These are phyloP conservation scores for Vicia sativa DNA, from an alignment of 306 rosid species.

Conservation along the genomic window DNA sequence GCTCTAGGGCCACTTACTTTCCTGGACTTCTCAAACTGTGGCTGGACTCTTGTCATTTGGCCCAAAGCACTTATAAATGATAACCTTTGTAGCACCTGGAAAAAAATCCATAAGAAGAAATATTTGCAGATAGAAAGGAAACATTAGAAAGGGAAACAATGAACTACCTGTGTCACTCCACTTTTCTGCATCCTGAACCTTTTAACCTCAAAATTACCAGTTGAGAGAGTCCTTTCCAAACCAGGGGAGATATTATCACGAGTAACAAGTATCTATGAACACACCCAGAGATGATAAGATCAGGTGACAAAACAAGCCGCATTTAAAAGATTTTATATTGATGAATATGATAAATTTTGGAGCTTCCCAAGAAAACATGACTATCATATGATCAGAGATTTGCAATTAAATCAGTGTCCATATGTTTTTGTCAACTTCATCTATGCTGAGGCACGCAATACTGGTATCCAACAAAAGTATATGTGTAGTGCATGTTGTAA, in stretches of 20 bases:
- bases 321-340: conserved; percentile 7
- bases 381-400: conserved; percentile 7
- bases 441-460: conserved; percentile 8
- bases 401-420: conserved; percentile 8
- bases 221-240: conserved; percentile 84
- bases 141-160: conserved; percentile 4
- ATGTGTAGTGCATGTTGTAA: conserved; percentile 15
- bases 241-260: conserved; percentile 54
- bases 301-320: conserved; percentile 15
- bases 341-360: conserved; percentile 1
- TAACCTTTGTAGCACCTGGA: conserved; percentile 76
- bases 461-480: conserved; percentile 15
- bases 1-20: conserved; percentile 96
- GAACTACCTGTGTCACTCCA: conserved; percentile 91
- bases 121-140: conserved; percentile 2
- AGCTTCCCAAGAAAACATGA: conserved; percentile 22
- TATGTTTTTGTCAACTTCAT: conserved; percentile 27
- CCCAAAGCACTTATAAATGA: conserved; percentile 79
- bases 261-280: conserved; percentile 39
- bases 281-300: conserved; percentile 16
- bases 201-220: conserved; percentile 78
- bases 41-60: conserved; percentile 86
- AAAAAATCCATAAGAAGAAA: conserved; percentile 29
- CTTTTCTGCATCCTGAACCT: conserved; percentile 86
- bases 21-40: conserved; percentile 96